Evolutionary conservation across 148 eudicot genomes (phyloP).

Genomic region (Arbutus unedo): DNA sequence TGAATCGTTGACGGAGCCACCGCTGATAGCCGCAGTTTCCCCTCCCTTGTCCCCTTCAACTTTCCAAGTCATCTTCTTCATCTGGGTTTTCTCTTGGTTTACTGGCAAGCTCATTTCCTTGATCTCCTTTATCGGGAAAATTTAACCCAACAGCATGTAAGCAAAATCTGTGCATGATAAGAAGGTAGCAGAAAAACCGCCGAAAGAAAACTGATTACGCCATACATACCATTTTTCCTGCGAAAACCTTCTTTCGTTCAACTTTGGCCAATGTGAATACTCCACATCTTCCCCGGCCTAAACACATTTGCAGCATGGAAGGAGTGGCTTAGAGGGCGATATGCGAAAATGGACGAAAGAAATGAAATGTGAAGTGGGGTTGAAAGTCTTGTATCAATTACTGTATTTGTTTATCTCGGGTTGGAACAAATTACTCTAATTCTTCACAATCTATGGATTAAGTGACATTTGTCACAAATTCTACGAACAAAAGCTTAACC

Average conservation of each 20-base stretch:
- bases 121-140: slow-evolving; percentile 52
- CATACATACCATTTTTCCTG: slow-evolving; percentile 53
- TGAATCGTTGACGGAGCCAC: slow-evolving; percentile 47
- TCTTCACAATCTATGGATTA: no score
- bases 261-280: slow-evolving; percentile 60
- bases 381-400: background rate
- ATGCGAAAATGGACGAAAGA: background rate
- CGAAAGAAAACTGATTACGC: background rate
- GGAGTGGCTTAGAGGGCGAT: slow-evolving; percentile 1
- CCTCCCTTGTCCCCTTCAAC: slow-evolving; percentile 45
- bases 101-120: slow-evolving; percentile 83
- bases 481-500: no score
- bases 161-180: background rate
- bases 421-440: no score
- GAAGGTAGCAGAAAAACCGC: background rate
- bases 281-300: slow-evolving; percentile 77
- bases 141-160: background rate
- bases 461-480: no score
- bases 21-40: slow-evolving; percentile 39
- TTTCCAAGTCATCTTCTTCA: slow-evolving; percentile 63
- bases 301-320: slow-evolving; percentile 17
- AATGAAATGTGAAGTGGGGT: background rate
- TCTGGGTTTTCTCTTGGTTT: slow-evolving; percentile 70
- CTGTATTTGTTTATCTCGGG: no score
- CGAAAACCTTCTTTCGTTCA: slow-evolving; percentile 68